phyloP scores from a whole-genome alignment of 2,329 filamentous ascomycete genomes.

The Xylariaceae sp. region DNA sequence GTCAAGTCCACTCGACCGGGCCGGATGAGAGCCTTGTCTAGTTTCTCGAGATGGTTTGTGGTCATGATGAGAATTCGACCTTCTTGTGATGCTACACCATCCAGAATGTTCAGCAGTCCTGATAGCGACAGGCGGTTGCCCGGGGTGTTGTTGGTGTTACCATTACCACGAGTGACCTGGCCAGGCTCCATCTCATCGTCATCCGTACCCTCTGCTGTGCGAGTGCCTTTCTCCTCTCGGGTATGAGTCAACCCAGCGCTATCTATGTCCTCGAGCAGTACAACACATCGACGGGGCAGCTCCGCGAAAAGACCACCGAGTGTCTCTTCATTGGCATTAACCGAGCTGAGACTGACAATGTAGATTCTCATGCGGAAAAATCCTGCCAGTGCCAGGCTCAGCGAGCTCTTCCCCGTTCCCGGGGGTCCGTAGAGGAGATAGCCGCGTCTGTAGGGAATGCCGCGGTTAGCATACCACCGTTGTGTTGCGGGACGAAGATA shows the following conservation, averaged over 20 bases:
- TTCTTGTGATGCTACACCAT: slow-evolving; percentile 65
- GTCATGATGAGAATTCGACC: slow-evolving; percentile 63
- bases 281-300: slow-evolving; percentile 66
- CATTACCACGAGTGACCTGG: slow-evolving; percentile 31
- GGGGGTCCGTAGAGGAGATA: slow-evolving; percentile 80
- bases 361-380: slow-evolving; percentile 69
- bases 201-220: slow-evolving; percentile 11
- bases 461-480: slow-evolving; percentile 79
- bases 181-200: slow-evolving; percentile 30
- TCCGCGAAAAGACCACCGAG: slow-evolving; percentile 61
- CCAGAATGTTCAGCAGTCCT: slow-evolving; percentile 75
- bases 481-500: slow-evolving; percentile 60
- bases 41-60: slow-evolving; percentile 59
- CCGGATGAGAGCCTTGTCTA: slow-evolving; percentile 59
- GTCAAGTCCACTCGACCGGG: slow-evolving; percentile 60
- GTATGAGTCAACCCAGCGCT: slow-evolving; percentile 65
- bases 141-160: slow-evolving; percentile 15
- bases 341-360: slow-evolving; percentile 64
- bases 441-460: slow-evolving; percentile 80
- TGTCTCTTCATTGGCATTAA: slow-evolving; percentile 60
- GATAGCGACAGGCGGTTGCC: slow-evolving; percentile 59
- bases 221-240: slow-evolving; percentile 34
- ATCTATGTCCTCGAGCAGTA: slow-evolving; percentile 74
- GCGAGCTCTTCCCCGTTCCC: slow-evolving; percentile 73
- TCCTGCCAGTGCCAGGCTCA: slow-evolving; percentile 67